Conservation (phyloP, 306 rosid species). For the Sindora glabra region DNA sequence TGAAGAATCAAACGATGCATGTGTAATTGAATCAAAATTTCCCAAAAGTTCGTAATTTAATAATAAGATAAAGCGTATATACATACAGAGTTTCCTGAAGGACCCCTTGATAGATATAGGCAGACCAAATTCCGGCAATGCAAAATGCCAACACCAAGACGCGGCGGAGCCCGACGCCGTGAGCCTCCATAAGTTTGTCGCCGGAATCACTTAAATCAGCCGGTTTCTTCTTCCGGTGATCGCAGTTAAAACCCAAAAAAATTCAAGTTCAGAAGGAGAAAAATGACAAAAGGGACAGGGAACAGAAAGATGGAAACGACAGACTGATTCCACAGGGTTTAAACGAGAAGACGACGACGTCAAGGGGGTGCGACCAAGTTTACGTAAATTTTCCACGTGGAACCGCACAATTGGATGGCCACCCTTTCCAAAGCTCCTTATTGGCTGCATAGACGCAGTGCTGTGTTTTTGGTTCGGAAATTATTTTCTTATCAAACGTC, state of each 20-base stretch:
- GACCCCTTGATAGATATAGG: slow-evolving; percentile 91
- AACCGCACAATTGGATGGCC: slow-evolving; percentile 20
- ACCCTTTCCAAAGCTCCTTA: slow-evolving; percentile 16
- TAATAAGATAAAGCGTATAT: no score
- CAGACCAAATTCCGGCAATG: slow-evolving; percentile 89
- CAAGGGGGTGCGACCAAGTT: slow-evolving; percentile 14
- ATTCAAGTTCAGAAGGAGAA: neutral
- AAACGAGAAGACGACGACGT: neutral
- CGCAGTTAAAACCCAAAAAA: neutral
- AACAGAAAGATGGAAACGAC: neutral
- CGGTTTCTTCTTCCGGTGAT: neutral
- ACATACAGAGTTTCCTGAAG: slow-evolving; percentile 92
- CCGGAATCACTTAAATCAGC: slow-evolving; percentile 27
- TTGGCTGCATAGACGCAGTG: slow-evolving; percentile 61
- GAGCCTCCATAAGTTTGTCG: slow-evolving; percentile 68
- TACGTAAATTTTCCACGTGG: slow-evolving; percentile 65
- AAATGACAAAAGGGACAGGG: neutral
- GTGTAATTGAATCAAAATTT: neutral
- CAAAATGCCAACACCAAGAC: slow-evolving; percentile 66
- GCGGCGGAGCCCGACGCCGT: slow-evolving; percentile 71
- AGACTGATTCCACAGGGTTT: neutral
- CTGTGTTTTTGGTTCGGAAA: neutral
- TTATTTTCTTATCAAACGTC: no score
- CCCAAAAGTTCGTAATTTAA: neutral
- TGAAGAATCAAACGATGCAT: neutral